Percentiles rank a stretch among this genome's conserved stretches.
phyloP scores from a whole-genome alignment of 1,284 basidiomycete genomes.

The Earliella scabrosa region DNA sequence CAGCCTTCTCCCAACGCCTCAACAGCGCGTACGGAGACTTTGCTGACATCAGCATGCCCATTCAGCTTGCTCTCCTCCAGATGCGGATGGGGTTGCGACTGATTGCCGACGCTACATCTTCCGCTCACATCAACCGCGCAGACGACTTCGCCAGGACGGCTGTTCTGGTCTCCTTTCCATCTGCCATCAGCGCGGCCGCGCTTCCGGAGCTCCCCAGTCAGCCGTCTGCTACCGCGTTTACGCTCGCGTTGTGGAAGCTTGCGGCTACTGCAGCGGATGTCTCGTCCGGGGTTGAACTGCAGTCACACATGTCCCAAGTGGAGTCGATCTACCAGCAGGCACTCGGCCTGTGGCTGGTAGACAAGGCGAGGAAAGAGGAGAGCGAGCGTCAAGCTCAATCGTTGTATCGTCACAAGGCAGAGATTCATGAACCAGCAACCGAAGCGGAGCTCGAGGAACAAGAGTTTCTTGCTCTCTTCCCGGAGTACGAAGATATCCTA shows the following conservation, averaged over 20 bases:
- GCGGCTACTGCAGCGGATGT: conserved; percentile 53
- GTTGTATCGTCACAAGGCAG: conserved; percentile 77
- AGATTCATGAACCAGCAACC: conserved; percentile 60
- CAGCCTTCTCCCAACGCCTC: conserved; percentile 66
- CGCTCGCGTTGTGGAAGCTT: conserved; percentile 54
- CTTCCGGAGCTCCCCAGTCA: conserved; percentile 33
- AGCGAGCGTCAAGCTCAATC: conserved; percentile 70
- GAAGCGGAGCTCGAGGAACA: conserved; percentile 82
- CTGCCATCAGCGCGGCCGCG: conserved; percentile 44
- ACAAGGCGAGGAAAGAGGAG: conserved; percentile 74
- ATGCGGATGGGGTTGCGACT: conserved; percentile 81
- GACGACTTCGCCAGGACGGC: conserved; percentile 25
- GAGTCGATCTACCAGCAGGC: conserved; percentile 72
- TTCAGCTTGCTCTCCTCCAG: conserved; percentile 69
- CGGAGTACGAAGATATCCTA: conserved; percentile 76
- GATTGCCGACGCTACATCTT: conserved; percentile 37
- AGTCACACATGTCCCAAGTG: conserved; percentile 39
- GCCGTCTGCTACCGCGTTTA: conserved; percentile 20
- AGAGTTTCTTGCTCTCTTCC: conserved; percentile 86
- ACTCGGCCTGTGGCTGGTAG: conserved; percentile 82
- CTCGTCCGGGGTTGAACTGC: conserved; percentile 38
- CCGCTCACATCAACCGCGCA: conserved; percentile 7
- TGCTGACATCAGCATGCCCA: conserved; percentile 70
- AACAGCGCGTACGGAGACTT: conserved; percentile 63
- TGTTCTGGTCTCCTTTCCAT: conserved; percentile 60